These are phyloP conservation scores for Arthrobotrys entomopaga DNA, from an alignment of 2,329 filamentous ascomycete genomes.

Conservation along the genomic window DNA sequence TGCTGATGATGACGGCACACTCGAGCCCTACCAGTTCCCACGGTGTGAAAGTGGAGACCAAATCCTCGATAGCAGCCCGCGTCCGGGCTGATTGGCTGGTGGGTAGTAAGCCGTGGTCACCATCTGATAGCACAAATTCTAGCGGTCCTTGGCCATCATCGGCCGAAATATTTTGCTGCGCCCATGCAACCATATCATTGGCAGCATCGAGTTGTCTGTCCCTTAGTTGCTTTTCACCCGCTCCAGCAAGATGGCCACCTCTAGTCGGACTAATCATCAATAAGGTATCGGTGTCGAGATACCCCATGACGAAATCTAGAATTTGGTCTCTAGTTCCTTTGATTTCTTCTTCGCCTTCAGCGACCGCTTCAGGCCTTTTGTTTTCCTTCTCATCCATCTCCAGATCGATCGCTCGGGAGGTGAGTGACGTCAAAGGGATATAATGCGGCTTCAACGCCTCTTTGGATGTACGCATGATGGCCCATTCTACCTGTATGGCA, in stretches of 20 bases:
- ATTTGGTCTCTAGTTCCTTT: constrained; percentile 72
- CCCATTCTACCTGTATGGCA: constrained; percentile 93
- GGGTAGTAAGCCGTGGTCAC: constrained; percentile 76
- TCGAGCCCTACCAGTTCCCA: constrained; percentile 91
- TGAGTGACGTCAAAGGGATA: constrained; percentile 87
- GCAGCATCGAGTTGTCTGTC: constrained; percentile 77
- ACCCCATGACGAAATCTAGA: constrained; percentile 77
- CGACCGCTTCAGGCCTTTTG: constrained; percentile 14
- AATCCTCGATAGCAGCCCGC: constrained; percentile 78
- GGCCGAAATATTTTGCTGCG: constrained; percentile 82
- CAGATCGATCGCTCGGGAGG: constrained; percentile 85
- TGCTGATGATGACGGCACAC: constrained; percentile 82
- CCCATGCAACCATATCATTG: constrained; percentile 75
- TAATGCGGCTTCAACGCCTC: constrained; percentile 88
- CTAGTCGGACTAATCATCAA: constrained; percentile 83
- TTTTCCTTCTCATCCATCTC: constrained; percentile 70
- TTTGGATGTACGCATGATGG: constrained; percentile 76
- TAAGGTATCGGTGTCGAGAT: constrained; percentile 89
- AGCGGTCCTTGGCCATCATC: constrained; percentile 73
- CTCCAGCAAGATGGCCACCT: constrained; percentile 65
- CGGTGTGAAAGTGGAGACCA: constrained; percentile 76
- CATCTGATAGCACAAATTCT: constrained; percentile 77
- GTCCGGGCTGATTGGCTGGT: constrained; percentile 76
- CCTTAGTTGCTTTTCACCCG: constrained; percentile 70
- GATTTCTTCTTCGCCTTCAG: constrained; percentile 60